Conservation (phyloP, 179 eudicot genomes). For the Drosera spatulata region DNA sequence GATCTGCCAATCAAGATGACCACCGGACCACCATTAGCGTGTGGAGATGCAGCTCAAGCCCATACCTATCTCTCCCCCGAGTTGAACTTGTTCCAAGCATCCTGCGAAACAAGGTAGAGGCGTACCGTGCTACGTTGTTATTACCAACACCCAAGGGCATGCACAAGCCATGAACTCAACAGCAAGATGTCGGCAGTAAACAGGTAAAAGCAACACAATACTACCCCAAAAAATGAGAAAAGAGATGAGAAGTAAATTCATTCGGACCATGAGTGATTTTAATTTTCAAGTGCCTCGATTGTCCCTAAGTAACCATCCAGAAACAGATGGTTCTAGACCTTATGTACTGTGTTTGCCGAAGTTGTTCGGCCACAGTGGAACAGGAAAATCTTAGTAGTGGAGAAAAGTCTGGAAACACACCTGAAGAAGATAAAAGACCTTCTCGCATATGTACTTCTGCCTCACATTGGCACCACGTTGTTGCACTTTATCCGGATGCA, state of each 20-base stretch:
- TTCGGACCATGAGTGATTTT: too few species aligned
- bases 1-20: too few species aligned
- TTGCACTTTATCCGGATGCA: constrained; percentile 98
- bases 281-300: too few species aligned
- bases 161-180: neutral
- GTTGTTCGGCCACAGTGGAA: too few species aligned
- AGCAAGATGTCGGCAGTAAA: too few species aligned
- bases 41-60: neutral
- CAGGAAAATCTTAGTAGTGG: too few species aligned
- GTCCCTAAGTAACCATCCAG: too few species aligned
- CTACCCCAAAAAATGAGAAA: neutral
- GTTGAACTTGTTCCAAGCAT: constrained; percentile 11
- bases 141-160: too few species aligned
- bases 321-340: too few species aligned
- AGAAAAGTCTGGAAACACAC: constrained; percentile 21
- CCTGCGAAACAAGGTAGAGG: neutral
- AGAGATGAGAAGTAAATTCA: neutral
- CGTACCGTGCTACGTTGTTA: too few species aligned
- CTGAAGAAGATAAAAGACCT: constrained; percentile 97
- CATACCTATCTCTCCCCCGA: constrained; percentile 7
- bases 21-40: too few species aligned
- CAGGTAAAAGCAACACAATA: neutral
- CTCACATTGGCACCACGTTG: constrained; percentile 92
- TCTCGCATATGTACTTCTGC: constrained; percentile 92
- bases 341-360: too few species aligned